These are phyloP conservation scores for Boletus reticulatus DNA, from an alignment of 768 basidiomycete species.

Conservation along the genomic window DNA sequence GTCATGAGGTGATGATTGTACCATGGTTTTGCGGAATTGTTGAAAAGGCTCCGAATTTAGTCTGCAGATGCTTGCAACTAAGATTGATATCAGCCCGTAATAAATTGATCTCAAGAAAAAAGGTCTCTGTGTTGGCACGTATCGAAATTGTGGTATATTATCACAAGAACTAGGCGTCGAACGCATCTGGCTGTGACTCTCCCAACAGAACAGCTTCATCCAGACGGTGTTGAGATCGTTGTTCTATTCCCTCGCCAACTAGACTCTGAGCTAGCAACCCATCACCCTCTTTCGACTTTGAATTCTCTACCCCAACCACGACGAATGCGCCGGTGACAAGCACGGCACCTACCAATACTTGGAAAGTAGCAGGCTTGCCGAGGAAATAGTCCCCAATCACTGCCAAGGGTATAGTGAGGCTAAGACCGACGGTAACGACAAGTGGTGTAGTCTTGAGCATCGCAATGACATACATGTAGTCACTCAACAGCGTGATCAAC, in stretches of 20 bases:
- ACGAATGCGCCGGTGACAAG: conserved; percentile 79
- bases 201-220: conserved; percentile 6
- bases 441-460: conserved; percentile 97
- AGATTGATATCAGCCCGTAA: too few relatives aligned
- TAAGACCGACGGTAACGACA: conserved; percentile 90
- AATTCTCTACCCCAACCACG: conserved; percentile 61
- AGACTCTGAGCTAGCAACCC: conserved; percentile 1
- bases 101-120: background rate
- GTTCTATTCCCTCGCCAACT: conserved; percentile 1
- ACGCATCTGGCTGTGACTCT: conserved; percentile 3
- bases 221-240: conserved; percentile 2
- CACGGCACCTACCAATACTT: conserved; percentile 71
- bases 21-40: conserved; percentile 12
- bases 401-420: conserved; percentile 91
- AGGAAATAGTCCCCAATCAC: conserved; percentile 78
- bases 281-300: conserved; percentile 37
- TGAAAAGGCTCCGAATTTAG: too few relatives aligned
- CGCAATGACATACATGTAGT: conserved; percentile 83
- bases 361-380: conserved; percentile 49
- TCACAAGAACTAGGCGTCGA: background rate
- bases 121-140: background rate
- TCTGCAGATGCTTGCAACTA: too few relatives aligned
- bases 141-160: background rate
- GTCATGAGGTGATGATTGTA: conserved; percentile 4
- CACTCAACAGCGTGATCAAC: conserved; percentile 78